phyloP scores from a whole-genome alignment of 1,139 yeast genomes.

The Candida albicans region DNA sequence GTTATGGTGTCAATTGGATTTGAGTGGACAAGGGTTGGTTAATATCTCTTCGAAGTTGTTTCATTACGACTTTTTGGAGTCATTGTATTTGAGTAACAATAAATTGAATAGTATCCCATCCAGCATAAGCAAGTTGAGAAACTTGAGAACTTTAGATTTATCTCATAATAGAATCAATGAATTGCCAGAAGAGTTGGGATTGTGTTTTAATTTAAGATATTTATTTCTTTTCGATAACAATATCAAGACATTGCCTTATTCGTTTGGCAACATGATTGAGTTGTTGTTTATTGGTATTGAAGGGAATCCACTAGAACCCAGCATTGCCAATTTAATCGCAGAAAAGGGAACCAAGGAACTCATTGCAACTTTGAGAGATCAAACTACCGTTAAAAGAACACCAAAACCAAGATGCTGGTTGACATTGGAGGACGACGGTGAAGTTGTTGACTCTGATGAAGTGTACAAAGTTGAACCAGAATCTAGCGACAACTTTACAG shows the following conservation, averaged over 20 bases:
- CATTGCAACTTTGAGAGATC: slow-evolving; percentile 77
- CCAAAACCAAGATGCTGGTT: slow-evolving; percentile 84
- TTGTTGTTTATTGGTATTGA: slow-evolving; percentile 87
- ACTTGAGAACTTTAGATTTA: slow-evolving; percentile 80
- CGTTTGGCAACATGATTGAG: slow-evolving; percentile 84
- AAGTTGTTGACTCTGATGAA: slow-evolving; percentile 44
- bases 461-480: slow-evolving; percentile 29
- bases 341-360: slow-evolving; percentile 86
- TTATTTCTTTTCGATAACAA: slow-evolving; percentile 87
- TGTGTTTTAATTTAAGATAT: slow-evolving; percentile 76
- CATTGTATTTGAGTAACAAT: slow-evolving; percentile 85
- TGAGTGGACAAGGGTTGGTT: slow-evolving; percentile 84
- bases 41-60: slow-evolving; percentile 72
- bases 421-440: slow-evolving; percentile 74
- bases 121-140: slow-evolving; percentile 66
- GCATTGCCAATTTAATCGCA: slow-evolving; percentile 64
- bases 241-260: slow-evolving; percentile 71
- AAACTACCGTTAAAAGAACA: slow-evolving; percentile 63
- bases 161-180: slow-evolving; percentile 72
- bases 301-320: slow-evolving; percentile 82
- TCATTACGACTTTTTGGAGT: slow-evolving; percentile 81
- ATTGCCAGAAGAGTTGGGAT: slow-evolving; percentile 81
- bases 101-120: slow-evolving; percentile 68
- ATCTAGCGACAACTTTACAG: slow-evolving; percentile 55
- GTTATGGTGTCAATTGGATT: slow-evolving; percentile 92